Base-by-base conservation (phyloP, 768 basidiomycete species). In the Boletus sp. region DNA sequence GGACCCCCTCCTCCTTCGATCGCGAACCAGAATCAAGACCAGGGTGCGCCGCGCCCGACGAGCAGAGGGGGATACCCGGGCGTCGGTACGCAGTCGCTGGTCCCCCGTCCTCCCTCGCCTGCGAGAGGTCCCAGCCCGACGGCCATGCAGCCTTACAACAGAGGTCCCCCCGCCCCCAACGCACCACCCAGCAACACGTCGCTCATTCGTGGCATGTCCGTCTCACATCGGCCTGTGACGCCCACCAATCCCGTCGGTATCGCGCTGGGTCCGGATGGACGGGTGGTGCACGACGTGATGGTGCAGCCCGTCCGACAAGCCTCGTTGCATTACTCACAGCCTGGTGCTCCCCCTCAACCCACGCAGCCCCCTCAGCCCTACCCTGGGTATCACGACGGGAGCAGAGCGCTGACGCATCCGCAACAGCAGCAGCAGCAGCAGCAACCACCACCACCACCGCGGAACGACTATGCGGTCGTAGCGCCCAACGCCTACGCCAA, bases 171-270 rank as follows among this genome's bases (percentile, higher is more conserved):
- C 0, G 40, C 56, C 0, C 44, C 57, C 2, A 37, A 14, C 30
- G 33, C 20, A 15, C 56, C 49, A 5, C 55, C 54, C 7, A 55
- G 29, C 37, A 63, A 54, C 7, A 47, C 15, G 8, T 7, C 29
- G 9, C 51, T 58, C 11, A 39, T 42, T 1, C 66, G 66, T 45
- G 61, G 67, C 11, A 12, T 56, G 41, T 64, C 71, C 2, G 71
- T 70, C 6, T 76, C 64, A 60, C 75, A 65, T 30, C 72, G 75
- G 40, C 81, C 88, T 1, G 78, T 86, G n/a, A 78, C 87, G 14
- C 91, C 87, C 55, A 88, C 88, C 32, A 92, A 89, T 56, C 78
- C 78, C n/a, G 79, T 92, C 4, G 93, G 94, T 4, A 95, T 96
- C 57, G 81, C 84, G 3, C 76, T 96, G 3, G 93, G 92, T 60